These are phyloP conservation scores for Rhododendron molle DNA, from an alignment of 148 eudicot genomes.

Conservation along the genomic window DNA sequence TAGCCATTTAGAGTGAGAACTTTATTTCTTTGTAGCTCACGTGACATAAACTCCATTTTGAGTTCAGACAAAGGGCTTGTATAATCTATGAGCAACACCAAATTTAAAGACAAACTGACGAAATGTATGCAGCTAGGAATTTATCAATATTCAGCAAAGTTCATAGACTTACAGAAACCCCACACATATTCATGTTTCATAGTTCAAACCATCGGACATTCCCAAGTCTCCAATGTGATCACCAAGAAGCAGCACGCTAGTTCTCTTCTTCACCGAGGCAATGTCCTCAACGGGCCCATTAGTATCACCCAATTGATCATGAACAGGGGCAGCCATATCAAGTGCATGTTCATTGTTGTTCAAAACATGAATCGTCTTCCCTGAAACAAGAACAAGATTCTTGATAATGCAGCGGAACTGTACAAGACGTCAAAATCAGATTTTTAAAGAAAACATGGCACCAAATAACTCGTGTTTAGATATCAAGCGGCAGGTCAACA, in stretches of 20 bases:
- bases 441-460: neutral
- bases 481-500: neutral
- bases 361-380: conserved; percentile 88
- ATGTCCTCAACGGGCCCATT: conserved; percentile 41
- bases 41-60: neutral
- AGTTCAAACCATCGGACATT: conserved; percentile 89
- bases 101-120: neutral
- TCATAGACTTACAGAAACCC: conserved; percentile 73
- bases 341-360: conserved; percentile 97
- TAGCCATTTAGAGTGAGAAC: neutral
- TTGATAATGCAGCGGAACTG: neutral
- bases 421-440: neutral
- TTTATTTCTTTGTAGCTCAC: neutral
- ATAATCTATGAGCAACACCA: neutral
- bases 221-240: conserved; percentile 94
- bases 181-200: conserved; percentile 73
- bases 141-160: neutral
- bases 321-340: conserved; percentile 89
- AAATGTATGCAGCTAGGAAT: neutral
- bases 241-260: conserved; percentile 39
- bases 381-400: conserved; percentile 31
- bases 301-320: conserved; percentile 49
- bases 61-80: neutral
- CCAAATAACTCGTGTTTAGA: neutral
- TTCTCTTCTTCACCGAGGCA: conserved; percentile 61